Evolutionary conservation across 2,329 filamentous ascomycete species (phyloP).

Genomic region (Fusarium sp.): DNA sequence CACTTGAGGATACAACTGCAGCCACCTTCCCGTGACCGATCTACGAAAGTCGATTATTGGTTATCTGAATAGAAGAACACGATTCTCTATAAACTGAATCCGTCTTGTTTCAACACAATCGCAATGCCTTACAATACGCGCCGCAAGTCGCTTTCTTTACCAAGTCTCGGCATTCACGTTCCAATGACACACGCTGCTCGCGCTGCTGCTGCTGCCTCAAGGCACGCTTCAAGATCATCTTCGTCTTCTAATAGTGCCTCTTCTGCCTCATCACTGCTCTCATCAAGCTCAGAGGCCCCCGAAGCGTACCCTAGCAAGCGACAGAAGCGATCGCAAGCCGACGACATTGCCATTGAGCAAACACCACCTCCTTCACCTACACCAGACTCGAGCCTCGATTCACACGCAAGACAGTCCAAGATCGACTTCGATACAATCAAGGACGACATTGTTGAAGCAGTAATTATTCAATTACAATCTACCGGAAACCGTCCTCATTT

Average conservation of each 20-base stretch:
- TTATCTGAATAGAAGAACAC: slow-evolving; percentile 33
- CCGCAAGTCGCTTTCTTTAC: slow-evolving; percentile 93
- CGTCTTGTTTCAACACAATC: slow-evolving; percentile 27
- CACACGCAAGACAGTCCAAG: slow-evolving; percentile 47
- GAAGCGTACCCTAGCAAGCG: slow-evolving; percentile 70
- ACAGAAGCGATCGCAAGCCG: slow-evolving; percentile 83
- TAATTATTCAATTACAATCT: slow-evolving; percentile 88
- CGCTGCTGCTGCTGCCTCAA: slow-evolving; percentile 63
- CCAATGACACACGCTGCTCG: slow-evolving; percentile 74
- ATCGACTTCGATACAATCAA: slow-evolving; percentile 84
- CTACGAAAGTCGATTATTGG: slow-evolving; percentile 36
- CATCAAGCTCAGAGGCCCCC: slow-evolving; percentile 50
- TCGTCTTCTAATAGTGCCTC: slow-evolving; percentile 48
- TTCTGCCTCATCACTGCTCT: slow-evolving; percentile 50
- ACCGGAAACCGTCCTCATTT: slow-evolving; percentile 93
- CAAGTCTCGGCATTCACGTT: slow-evolving; percentile 91
- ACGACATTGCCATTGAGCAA: slow-evolving; percentile 82
- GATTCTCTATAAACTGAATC: slow-evolving; percentile 13
- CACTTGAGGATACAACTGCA: slow-evolving; percentile 37
- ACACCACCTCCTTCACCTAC: slow-evolving; percentile 71
- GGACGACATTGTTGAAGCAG: slow-evolving; percentile 94
- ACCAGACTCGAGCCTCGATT: slow-evolving; percentile 48
- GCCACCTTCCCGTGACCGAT: slow-evolving; percentile 34
- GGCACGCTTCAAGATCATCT: slow-evolving; percentile 53
- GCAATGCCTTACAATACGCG: slow-evolving; percentile 95